Evolutionary conservation across 305 asterid genomes (phyloP).

Genomic region (Fraxinus nigra): DNA sequence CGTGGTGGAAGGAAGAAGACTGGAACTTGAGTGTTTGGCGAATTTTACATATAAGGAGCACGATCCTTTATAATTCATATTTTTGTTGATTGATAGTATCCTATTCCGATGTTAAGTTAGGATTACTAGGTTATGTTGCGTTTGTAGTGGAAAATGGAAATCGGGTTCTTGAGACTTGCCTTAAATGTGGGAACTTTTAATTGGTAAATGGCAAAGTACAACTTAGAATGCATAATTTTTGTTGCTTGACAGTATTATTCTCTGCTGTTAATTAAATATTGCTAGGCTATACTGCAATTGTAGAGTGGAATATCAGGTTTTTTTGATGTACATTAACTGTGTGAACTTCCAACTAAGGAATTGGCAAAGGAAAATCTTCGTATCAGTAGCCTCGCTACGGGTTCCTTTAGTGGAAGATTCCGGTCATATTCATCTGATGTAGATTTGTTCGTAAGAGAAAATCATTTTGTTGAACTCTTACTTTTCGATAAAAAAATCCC

Average conservation of each 20-base stretch:
- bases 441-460: neutral
- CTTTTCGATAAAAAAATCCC: neutral
- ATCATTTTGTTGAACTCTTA: neutral
- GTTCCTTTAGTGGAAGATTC: neutral
- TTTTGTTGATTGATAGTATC: neutral
- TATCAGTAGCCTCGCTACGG: neutral
- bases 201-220: neutral
- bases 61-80: neutral
- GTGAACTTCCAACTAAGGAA: neutral
- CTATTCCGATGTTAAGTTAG: neutral
- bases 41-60: neutral
- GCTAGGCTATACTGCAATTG: neutral
- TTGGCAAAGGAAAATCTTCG: neutral
- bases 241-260: constrained; percentile 12
- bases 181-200: neutral
- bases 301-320: neutral
- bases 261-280: neutral
- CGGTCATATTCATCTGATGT: neutral
- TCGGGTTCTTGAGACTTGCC: neutral
- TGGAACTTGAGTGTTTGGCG: neutral
- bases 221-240: neutral
- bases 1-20: neutral
- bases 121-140: neutral
- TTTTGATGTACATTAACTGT: neutral
- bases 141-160: neutral